phyloP scores from a whole-genome alignment of 345 rosid genomes.

The Abelmoschus esculentus region DNA sequence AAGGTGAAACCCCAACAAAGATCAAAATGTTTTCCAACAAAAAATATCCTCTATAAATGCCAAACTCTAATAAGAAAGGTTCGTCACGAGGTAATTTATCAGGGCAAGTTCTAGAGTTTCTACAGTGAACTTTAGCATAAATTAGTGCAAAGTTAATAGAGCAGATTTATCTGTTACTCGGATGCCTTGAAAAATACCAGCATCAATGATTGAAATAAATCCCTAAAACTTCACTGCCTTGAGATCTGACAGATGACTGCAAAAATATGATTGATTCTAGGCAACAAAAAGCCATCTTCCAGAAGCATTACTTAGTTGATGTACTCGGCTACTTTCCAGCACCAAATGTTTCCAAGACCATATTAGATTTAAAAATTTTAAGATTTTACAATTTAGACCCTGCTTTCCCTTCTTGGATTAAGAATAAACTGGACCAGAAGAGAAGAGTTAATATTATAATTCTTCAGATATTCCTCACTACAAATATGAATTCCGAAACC shows the following conservation, averaged over 20 bases:
- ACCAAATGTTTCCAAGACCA: background rate
- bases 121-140: background rate
- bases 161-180: background rate
- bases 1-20: background rate
- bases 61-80: background rate
- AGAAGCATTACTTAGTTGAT: background rate
- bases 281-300: background rate
- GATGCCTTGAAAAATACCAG: background rate
- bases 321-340: background rate
- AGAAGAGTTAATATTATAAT: background rate
- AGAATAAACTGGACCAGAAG: background rate
- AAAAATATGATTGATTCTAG: background rate
- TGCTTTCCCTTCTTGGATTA: background rate
- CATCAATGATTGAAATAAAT: background rate
- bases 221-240: conserved; percentile 1
- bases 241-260: background rate
- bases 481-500: background rate
- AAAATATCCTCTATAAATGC: background rate
- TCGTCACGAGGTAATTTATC: background rate
- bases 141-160: background rate
- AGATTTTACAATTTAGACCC: background rate
- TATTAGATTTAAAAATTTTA: background rate
- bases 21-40: background rate
- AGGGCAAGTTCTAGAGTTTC: background rate
- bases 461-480: background rate